Evolutionary conservation across 2,329 filamentous ascomycete genomes (phyloP).

Genomic region (Calonectria montana): DNA sequence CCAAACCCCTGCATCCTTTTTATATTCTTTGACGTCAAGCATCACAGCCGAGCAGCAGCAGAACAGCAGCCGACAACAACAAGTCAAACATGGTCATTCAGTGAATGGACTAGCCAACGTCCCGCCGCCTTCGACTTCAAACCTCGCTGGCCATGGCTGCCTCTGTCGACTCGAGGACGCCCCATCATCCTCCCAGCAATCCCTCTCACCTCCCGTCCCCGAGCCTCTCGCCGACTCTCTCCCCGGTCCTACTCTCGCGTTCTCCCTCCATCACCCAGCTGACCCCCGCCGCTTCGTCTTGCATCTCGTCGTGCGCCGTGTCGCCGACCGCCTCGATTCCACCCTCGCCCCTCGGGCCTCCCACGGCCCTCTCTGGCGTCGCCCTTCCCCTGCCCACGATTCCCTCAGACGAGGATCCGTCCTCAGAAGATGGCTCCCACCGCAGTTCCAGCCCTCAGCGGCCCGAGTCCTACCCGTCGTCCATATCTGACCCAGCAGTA

Average conservation of each 20-base stretch:
- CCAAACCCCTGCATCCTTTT: background rate
- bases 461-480: conserved; percentile 42
- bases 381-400: conserved; percentile 35
- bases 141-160: conserved; percentile 39
- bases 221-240: background rate
- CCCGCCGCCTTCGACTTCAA: conserved; percentile 24
- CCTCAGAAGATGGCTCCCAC: conserved; percentile 44
- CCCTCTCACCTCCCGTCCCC: conserved; percentile 6
- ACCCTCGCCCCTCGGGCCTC: background rate
- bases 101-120: conserved; percentile 22
- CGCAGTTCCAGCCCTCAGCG: conserved; percentile 36
- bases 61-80: background rate
- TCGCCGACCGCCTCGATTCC: conserved; percentile 19
- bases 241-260: conserved; percentile 20
- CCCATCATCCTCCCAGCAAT: conserved; percentile 28
- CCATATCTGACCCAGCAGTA: conserved; percentile 45
- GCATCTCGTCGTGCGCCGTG: background rate
- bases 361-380: conserved; percentile 4
- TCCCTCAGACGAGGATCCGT: conserved; percentile 46
- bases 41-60: background rate
- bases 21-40: background rate
- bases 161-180: conserved; percentile 36
- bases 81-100: background rate
- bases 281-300: conserved; percentile 16
- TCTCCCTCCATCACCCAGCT: conserved; percentile 8